A percentile compares a stretch with the other conserved stretches of the same genome.
phyloP scores from a whole-genome alignment of 495 filamentous ascomycete species.

The Alectoria sarmentosa region DNA sequence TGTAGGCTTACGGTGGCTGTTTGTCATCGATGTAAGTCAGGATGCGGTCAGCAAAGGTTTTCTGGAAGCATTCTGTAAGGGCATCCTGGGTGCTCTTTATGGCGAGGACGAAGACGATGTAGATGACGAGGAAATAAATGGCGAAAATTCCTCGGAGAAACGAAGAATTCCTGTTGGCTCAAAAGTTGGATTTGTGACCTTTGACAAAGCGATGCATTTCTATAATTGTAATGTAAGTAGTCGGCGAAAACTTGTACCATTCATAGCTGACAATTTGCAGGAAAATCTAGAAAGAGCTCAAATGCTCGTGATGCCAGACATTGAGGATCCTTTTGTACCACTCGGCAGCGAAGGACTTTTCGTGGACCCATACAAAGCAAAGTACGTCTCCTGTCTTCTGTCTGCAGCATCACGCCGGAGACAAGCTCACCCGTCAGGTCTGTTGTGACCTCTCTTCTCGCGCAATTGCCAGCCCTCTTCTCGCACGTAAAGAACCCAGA shows the following conservation, averaged over 20 bases:
- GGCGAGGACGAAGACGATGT: slow-evolving; percentile 46
- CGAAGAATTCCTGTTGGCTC: slow-evolving; percentile 67
- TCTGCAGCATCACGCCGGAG: slow-evolving; percentile 3
- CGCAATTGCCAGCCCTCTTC: slow-evolving; percentile 75
- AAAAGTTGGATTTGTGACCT: slow-evolving; percentile 93
- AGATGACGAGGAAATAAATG: slow-evolving; percentile 48
- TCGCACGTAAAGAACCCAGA: slow-evolving; percentile 80
- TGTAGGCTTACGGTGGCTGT: slow-evolving; percentile 78
- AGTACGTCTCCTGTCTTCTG: slow-evolving; percentile 38
- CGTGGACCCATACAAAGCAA: slow-evolving; percentile 91
- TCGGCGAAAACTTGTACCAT: background rate
- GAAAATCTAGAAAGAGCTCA: slow-evolving; percentile 78
- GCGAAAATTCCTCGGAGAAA: slow-evolving; percentile 40
- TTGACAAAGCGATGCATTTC: slow-evolving; percentile 92
- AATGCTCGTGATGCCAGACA: slow-evolving; percentile 97
- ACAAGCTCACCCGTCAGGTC: slow-evolving; percentile 37
- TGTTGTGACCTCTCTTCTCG: slow-evolving; percentile 78
- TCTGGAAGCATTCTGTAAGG: slow-evolving; percentile 84
- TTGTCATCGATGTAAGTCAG: slow-evolving; percentile 87
- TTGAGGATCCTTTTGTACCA: slow-evolving; percentile 95
- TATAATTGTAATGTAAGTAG: slow-evolving; percentile 79
- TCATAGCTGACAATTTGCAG: slow-evolving; percentile 33
- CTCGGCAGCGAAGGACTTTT: slow-evolving; percentile 79
- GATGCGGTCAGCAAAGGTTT: slow-evolving; percentile 85
- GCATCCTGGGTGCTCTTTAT: slow-evolving; percentile 79